phyloP scores from a whole-genome alignment of 208 protist genomes.

The Wallacemonas sp. region DNA sequence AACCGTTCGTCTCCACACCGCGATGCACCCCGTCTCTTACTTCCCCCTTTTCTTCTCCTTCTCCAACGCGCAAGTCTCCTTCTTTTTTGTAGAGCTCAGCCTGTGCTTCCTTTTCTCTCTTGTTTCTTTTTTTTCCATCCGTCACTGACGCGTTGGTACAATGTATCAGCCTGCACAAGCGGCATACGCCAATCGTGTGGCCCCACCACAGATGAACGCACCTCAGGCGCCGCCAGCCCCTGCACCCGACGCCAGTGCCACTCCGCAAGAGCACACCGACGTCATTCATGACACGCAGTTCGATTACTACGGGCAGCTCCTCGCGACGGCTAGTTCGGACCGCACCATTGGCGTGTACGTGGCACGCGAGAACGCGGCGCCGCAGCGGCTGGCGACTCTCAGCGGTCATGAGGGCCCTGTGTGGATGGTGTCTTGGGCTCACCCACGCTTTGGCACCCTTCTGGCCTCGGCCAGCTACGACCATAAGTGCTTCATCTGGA shows the following conservation, averaged over 20 bases:
- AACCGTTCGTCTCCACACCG: no score
- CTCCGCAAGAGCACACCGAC: conserved; percentile 75
- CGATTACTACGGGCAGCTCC: conserved; percentile 97
- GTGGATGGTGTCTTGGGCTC: conserved; percentile 98
- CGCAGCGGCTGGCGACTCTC: conserved; percentile 67
- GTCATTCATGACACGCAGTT: conserved; percentile 97
- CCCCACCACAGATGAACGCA: not conserved
- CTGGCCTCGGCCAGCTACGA: conserved; percentile 98
- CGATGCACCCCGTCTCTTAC: no score
- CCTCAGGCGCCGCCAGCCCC: conserved; percentile 6
- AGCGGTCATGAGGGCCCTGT: conserved; percentile 96
- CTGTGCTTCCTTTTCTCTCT: no score
- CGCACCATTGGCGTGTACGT: conserved; percentile 96
- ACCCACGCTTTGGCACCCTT: conserved; percentile 97
- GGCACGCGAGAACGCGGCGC: conserved; percentile 46
- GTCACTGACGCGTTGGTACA: no score
- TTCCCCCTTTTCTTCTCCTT: no score
- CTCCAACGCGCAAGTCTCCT: no score
- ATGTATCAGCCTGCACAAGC: conserved; percentile 8
- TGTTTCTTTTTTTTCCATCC: no score
- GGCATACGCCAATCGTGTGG: conserved; percentile 2
- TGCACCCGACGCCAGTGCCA: not conserved
- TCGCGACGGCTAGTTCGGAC: conserved; percentile 98
- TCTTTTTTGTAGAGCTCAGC: no score
- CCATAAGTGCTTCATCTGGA: conserved; percentile 97